Base-by-base conservation (phyloP, 2,329 filamentous ascomycete genomes). In the Basipetospora chlamydospora region DNA sequence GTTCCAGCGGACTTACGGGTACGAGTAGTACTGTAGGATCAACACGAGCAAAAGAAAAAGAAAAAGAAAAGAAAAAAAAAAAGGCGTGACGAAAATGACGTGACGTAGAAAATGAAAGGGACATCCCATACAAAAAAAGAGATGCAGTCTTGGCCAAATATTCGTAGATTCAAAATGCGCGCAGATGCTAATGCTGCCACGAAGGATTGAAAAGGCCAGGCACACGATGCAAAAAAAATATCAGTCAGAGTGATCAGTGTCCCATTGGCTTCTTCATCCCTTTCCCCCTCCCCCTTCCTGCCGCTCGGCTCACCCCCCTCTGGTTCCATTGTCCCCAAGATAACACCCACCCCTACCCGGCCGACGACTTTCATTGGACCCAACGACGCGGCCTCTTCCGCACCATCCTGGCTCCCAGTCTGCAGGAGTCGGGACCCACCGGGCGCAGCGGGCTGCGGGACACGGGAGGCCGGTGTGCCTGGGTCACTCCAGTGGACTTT, bases 321-420 rank as follows among this genome's bases (percentile, higher is more conserved):
- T 10, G 13, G 11, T 26, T n/a, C 25, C 25, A 12, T 10, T n/a
- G 10, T n/a, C 25, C 25, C 13, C 25, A 29, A 16, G n/a, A 15
- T 9, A 16, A 29, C 5, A 10, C 28, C 3, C 28, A 29, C 28
- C 9, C 28, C 12, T 15, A n/a, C 28, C 13, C 28, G 15, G 5
- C n/a, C n/a, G 12, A 13, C 13, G 12, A 9, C 3, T 17, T 29
- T 10, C 28, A 9, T 13, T 16, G 28, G 33, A 17, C 17, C 33
- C 22, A 33, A 26, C 13, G 34, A 28, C 29, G 34, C 34, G 25
- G 34, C 34, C 26, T 36, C 34, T 36, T 36, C 34, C 34, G 25
- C 26, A n/a, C 20, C 21, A 36, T 36, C 34, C 34, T 26, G 28
- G 34, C 21, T 25, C 34, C 34, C 29, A 29, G 18, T 29, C 13